Evolutionary conservation across 345 rosid genomes (phyloP), one percentile per base, ranked within the genome.

Genomic region (Salix viminalis): DNA sequence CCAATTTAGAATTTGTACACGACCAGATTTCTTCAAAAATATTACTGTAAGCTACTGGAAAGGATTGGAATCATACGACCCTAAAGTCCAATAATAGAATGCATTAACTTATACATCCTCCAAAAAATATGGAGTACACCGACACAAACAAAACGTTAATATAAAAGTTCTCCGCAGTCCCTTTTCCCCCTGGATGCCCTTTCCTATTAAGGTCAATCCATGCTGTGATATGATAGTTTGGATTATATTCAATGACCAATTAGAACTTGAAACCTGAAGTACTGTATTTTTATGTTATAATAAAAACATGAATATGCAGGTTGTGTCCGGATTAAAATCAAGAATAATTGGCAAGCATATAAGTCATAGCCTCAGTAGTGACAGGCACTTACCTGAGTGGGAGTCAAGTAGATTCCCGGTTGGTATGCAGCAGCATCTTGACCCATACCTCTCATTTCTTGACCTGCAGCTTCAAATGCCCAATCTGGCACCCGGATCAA

Each of bases 401-500:
- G 84, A 79, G 97, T 91, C 89, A 96, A 83, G 82, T 90, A 96
- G 75, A 92, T 94, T 74, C 99, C 98, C 75, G 99, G 99, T 80
- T 93, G 99, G 82, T 94, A 96, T 28, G 97, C 81, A 48, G 97
- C 87, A 79, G 95, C 85, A 84, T 96, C 98, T 85, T 90, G 96
- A 62, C 94, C 92, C 89, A 94, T 90, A 81, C 86, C 90, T 87
- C 98, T 92, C 98, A 92, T 88, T 86, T 96, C 99, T 88, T 94
- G 99, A 80, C 98, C 97, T 8, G 99, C 97, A 64, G 99, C 99
- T 88, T 96, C 98, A 85, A 94, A 92, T 82, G 99, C 97, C 99
- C 99, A 96, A 77, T 90, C 97, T 58, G 99, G 98, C 73, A 94
- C 98, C 72, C 94, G 86, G 70, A 96, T 81, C 97, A 96, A 90